Base-by-base conservation (phyloP, 345 rosid genomes). In the Citrus hindsii region DNA sequence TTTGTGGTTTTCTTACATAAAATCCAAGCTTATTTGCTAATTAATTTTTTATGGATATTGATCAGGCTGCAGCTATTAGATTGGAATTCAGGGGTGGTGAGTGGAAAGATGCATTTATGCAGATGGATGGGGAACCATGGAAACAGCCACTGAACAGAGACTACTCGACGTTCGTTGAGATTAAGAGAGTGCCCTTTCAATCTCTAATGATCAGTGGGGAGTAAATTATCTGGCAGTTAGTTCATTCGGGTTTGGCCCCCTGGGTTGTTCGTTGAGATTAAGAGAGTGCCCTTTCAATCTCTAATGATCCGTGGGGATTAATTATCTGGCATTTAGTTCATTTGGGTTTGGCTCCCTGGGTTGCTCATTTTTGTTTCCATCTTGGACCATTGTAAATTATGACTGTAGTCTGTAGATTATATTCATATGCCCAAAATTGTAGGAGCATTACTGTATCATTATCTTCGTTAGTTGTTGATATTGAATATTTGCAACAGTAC, bases 61-160 rank as follows among this genome's bases (percentile, higher is more conserved):
- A 78, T 35, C 86, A 97, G 98, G 98, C 97, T 58, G 91, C 98
- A 2, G 93, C 98, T 2, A 89, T 97, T 65, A 83, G 98, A 82
- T 76, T 97, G 67, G 98, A 94, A 85, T 74, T 97, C 65, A 88
- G 98, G 71, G 96, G 99, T 2, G 95, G 98, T 62, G 98, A 92
- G 74, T 89, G 99, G 97, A 87, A 78, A 80, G 86, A 93, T 60
- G 95, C 93, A 32, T 97, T 79, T 82, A 86, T 97, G 98, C 99
- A 94, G 89, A 94, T 96, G 97, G 99, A 97, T 69, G 99, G 98
- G 8, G 98, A 97, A 80, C 99, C 98, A 7, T 93, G 99, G 98
- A 97, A 91, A 77, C 98, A 94, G 56, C 94, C 90, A 9, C 76
- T 94, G 86, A 88, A 67, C 90, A 82, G 63, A 83, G 97, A 94